Percentiles rank a stretch among this genome's conserved stretches.
These are phyloP conservation scores for Fraxinus nigra DNA, from an alignment of 305 asterid species.

Conservation along the genomic window DNA sequence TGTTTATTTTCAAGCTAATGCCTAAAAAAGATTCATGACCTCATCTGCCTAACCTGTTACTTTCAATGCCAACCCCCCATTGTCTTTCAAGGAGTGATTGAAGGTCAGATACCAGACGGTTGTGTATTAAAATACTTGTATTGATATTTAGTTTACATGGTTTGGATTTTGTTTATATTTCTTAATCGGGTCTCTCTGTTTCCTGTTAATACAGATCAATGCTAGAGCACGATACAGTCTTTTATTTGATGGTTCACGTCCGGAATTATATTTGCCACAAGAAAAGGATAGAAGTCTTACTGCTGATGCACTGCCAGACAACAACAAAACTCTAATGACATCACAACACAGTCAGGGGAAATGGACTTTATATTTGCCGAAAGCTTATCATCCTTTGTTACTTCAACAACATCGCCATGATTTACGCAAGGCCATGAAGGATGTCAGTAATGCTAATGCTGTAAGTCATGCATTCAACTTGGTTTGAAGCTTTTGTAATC, in stretches of 20 bases:
- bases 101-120: constrained; percentile 10
- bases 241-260: constrained; percentile 79
- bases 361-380: constrained; percentile 81
- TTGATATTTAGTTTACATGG: constrained; percentile 1
- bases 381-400: constrained; percentile 81
- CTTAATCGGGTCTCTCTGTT: constrained; percentile 12
- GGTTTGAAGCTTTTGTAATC: constrained; percentile 12
- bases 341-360: constrained; percentile 47
- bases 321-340: constrained; percentile 25
- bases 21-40: not conserved
- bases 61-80: constrained; percentile 9
- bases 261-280: constrained; percentile 71
- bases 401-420: constrained; percentile 71
- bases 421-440: constrained; percentile 69
- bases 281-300: constrained; percentile 37
- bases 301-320: constrained; percentile 37
- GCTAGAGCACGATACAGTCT: constrained; percentile 91
- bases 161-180: constrained; percentile 19
- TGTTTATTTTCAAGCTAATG: constrained; percentile 4
- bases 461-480: constrained; percentile 47
- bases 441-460: constrained; percentile 67
- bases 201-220: constrained; percentile 55
- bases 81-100: constrained; percentile 13
- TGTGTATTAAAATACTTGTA: constrained; percentile 2
- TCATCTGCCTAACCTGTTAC: not conserved